A percentile compares a stretch with the other conserved stretches of the same genome.
Evolutionary conservation across 2,329 filamentous ascomycete species (phyloP).

Genomic region (Juglanconis oblonga): DNA sequence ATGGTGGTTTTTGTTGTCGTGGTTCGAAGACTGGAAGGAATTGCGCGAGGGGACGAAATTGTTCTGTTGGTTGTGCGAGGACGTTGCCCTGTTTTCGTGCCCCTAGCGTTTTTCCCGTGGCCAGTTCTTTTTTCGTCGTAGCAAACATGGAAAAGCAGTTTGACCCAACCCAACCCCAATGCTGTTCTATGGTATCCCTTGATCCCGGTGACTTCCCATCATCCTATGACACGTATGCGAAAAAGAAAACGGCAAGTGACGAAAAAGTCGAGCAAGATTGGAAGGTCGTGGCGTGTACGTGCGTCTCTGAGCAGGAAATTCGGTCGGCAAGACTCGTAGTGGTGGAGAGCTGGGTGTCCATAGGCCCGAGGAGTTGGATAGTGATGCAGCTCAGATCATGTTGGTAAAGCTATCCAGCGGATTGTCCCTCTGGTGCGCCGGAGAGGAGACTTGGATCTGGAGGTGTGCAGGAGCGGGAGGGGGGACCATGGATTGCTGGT

Average conservation of each 20-base stretch:
- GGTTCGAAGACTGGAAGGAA: background rate
- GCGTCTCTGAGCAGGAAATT: background rate
- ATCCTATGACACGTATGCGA: background rate
- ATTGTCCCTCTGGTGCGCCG: constrained; percentile 29
- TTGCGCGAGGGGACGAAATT: background rate
- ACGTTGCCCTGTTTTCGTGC: background rate
- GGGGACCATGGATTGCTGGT: constrained; percentile 15
- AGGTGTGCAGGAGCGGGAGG: constrained; percentile 22
- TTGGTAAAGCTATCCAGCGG: constrained; percentile 39
- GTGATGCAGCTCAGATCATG: constrained; percentile 40
- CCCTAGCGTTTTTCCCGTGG: background rate
- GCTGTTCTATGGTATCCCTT: constrained; percentile 7
- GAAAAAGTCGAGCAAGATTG: background rate
- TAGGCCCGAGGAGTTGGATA: background rate
- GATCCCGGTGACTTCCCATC: background rate
- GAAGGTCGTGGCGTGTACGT: background rate
- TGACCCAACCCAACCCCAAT: background rate
- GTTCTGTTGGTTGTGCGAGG: background rate
- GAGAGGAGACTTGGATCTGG: constrained; percentile 24
- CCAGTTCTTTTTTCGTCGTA: background rate
- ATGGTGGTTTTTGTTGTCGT: background rate
- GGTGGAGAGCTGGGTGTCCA: background rate
- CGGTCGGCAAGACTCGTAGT: constrained; percentile 3
- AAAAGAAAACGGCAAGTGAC: background rate
- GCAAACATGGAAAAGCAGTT: background rate